Evolutionary conservation across 129 eudicot genomes (phyloP).

Genomic region (Flaveria linearis): DNA sequence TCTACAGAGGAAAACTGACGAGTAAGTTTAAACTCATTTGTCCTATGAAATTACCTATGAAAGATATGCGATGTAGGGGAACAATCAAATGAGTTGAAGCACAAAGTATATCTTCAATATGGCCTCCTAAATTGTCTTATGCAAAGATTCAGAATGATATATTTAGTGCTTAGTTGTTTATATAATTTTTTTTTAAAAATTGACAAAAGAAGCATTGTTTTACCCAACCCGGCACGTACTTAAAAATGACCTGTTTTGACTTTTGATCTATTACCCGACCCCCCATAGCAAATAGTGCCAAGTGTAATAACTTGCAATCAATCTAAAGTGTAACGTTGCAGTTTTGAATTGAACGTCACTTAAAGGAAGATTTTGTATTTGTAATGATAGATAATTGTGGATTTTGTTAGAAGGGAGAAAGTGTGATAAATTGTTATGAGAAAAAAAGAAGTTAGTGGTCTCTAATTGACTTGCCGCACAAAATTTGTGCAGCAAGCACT

Average conservation of each 20-base stretch:
- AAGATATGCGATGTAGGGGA: background rate
- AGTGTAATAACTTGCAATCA: background rate
- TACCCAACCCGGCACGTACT: background rate
- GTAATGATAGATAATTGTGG: no score
- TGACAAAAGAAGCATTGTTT: background rate
- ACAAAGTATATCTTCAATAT: background rate
- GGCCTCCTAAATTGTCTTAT: background rate
- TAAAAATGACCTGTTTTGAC: background rate
- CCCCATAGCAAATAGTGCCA: background rate
- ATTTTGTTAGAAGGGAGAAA: background rate
- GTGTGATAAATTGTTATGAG: background rate
- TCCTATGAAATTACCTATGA: slow-evolving; percentile 9
- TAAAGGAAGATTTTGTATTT: background rate
- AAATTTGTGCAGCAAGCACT: background rate
- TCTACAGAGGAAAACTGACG: slow-evolving; percentile 74
- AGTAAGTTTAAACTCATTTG: slow-evolving; percentile 46
- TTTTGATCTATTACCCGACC: background rate
- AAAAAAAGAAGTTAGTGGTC: no score
- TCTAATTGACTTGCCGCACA: no score
- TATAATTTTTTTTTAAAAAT: background rate
- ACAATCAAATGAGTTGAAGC: background rate
- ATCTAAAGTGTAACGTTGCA: background rate
- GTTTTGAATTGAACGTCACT: background rate
- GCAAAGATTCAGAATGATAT: background rate
- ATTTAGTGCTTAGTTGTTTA: background rate